These are phyloP conservation scores for Colletotrichum camelliae DNA, from an alignment of 2,329 filamentous ascomycete genomes.

Conservation along the genomic window DNA sequence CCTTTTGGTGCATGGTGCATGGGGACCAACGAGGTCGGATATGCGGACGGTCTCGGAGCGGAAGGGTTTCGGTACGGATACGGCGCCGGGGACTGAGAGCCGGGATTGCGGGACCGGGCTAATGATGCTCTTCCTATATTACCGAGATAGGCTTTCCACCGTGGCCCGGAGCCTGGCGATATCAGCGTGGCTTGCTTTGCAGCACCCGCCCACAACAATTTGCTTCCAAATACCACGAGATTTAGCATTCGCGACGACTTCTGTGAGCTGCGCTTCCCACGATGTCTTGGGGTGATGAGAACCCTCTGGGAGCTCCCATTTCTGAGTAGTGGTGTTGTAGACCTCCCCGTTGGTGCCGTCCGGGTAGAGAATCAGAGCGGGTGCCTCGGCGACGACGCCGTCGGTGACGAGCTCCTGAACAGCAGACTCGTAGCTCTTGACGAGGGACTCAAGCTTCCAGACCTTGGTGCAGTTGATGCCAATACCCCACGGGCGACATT, in stretches of 20 bases:
- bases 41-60: neutral
- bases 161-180: constrained; percentile 16
- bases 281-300: constrained; percentile 28
- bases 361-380: constrained; percentile 68
- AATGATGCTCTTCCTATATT: neutral
- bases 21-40: neutral
- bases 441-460: constrained; percentile 60
- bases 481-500: constrained; percentile 60
- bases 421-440: constrained; percentile 59
- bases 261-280: constrained; percentile 52
- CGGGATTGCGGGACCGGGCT: neutral
- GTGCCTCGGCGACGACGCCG: constrained; percentile 44
- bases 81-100: neutral
- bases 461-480: constrained; percentile 75
- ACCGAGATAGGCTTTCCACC: constrained; percentile 12
- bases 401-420: constrained; percentile 41
- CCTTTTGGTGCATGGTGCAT: constrained; percentile 9
- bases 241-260: constrained; percentile 42
- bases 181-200: constrained; percentile 46
- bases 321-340: constrained; percentile 68
- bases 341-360: constrained; percentile 73
- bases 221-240: constrained; percentile 44
- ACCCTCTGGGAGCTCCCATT: constrained; percentile 56
- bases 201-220: constrained; percentile 60
- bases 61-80: neutral